Base-by-base conservation (phyloP, 2,329 filamentous ascomycete species). In the Scedosporium apiospermum region DNA sequence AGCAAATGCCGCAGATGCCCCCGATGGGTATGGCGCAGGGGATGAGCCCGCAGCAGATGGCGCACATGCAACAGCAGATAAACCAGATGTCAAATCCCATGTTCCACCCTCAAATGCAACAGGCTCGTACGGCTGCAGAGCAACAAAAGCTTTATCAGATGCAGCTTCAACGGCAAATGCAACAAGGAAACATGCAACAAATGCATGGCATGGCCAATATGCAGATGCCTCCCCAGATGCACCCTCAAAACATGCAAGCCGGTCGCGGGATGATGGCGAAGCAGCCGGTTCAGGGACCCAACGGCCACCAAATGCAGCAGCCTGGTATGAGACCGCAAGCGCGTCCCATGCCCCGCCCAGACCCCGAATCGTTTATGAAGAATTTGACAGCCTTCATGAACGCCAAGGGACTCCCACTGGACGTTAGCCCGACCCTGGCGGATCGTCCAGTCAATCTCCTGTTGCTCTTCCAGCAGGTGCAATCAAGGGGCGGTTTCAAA, bases 91-190 rank as follows among this genome's bases (percentile, higher is more conserved):
- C 67, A 38, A 65, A 66, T 46, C 74, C 75, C 63, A 75, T 75
- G 71, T 68, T 66, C 12, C 66, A 69, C 10, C 66, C 67, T 26
- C 74, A 75, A 63, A 69, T 70, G 83, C 71, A 69, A 27, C 69
- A 69, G 63, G 68, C 89, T 65, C 60, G 60, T 18, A 57, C 60
- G 6, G n/a, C 60, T 6, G 60, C 60, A 6, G 88, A 90, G 49
- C 88, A 90, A 69, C 87, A 91, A 66, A 88, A 91, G 69, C 82
- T 91, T 58, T 93, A 96, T 69, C 90, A 96, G 68, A 89, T 96
- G 85, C 88, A 90, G 65, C 75, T 96, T 61, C 90, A 96, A 69
- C 85, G 88, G 63, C 90, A 84, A 64, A 79, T 86, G 77, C 83
- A 58, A 23, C 59, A 61, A 5, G 61, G 61, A 30, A 51, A 30